phyloP scores from a whole-genome alignment of 2,329 filamentous ascomycete genomes.

The Phaeosphaeria sp. region DNA sequence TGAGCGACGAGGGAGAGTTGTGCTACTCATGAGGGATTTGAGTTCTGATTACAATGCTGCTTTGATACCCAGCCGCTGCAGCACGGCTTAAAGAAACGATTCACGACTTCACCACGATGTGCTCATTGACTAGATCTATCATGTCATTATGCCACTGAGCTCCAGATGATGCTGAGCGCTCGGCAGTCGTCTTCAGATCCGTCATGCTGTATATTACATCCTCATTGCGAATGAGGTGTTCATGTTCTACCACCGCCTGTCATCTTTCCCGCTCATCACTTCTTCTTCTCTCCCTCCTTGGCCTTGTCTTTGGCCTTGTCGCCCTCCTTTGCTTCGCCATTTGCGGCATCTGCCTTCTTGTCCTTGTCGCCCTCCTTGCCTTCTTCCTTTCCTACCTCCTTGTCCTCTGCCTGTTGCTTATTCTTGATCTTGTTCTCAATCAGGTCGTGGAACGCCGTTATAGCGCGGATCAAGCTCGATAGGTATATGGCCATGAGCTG shows the following conservation, averaged over 20 bases:
- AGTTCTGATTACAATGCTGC: neutral
- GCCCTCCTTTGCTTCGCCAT: slow-evolving; percentile 53
- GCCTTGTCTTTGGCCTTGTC: slow-evolving; percentile 64
- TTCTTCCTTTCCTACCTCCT: slow-evolving; percentile 73
- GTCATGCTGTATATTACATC: slow-evolving; percentile 32
- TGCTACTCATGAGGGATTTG: too few species aligned
- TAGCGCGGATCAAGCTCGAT: slow-evolving; percentile 93
- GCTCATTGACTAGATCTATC: slow-evolving; percentile 27
- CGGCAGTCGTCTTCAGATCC: slow-evolving; percentile 3
- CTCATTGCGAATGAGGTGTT: slow-evolving; percentile 21
- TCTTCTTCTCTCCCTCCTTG: slow-evolving; percentile 67
- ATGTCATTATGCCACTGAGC: slow-evolving; percentile 28
- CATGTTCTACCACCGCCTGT: slow-evolving; percentile 53
- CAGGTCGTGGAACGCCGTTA: slow-evolving; percentile 97
- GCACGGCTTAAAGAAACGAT: slow-evolving; percentile 16
- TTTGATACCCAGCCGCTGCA: slow-evolving; percentile 30
- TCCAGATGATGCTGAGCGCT: neutral
- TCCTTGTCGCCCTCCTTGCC: slow-evolving; percentile 71
- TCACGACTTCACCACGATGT: slow-evolving; percentile 3
- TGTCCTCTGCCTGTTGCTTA: slow-evolving; percentile 94
- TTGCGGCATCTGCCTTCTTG: slow-evolving; percentile 61
- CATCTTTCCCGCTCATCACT: slow-evolving; percentile 54
- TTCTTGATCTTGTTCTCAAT: slow-evolving; percentile 99
- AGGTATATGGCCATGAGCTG: slow-evolving; percentile 99
- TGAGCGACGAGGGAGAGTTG: too few species aligned